Base-by-base conservation (phyloP, 2,329 filamentous ascomycete species). In the Achaetomium macrosporum region DNA sequence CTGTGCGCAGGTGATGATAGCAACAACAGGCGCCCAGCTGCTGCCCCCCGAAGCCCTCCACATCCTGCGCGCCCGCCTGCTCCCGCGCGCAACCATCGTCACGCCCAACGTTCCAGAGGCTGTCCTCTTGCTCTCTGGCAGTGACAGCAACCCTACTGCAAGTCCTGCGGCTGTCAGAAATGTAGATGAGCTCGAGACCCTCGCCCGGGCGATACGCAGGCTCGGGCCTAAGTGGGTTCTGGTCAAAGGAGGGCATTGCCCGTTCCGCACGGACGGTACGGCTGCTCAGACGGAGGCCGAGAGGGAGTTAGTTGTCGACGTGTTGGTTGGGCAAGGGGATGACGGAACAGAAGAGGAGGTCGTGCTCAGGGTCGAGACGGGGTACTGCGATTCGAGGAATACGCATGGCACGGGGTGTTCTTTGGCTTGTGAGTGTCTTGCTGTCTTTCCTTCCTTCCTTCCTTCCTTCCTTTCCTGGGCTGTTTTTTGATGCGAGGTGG, bases 341-440 rank as follows among this genome's bases (percentile, higher is more conserved):
- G n/a, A 68, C 78, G 0, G 74, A 13, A 31, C 30, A 3, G 58
- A 45, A 4, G 53, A 42, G 35, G 43, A 52, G 45, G 42, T 57
- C 10, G 50, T 57, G 41, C 36, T 82, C 1, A 72, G 82, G 37
- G 78, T 96, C 45, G 78, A 90, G 67, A 87, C 82, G 37, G 75
- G 77, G 5, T 96, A 87, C 65, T 76, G 89, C 57, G 71, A 76
- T 10, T 90, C 86, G 9, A 85, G 76, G 55, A 92, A 92, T 65
- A 97, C 92, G 0, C 93, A 99, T 64, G 93, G 93, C 1, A 97
- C 93, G 0, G 93, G 93, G 4, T 99, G 93, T 66, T 95, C 90
- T 10, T 77, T 97, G 55, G 93, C 93, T 39, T 96, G 85, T 88
- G 69, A 73, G 83, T 75, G 30, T 47, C 35, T 12, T n/a, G n/a